phyloP scores from a whole-genome alignment of 306 rosid genomes.

The Gynostemma pentaphyllum region DNA sequence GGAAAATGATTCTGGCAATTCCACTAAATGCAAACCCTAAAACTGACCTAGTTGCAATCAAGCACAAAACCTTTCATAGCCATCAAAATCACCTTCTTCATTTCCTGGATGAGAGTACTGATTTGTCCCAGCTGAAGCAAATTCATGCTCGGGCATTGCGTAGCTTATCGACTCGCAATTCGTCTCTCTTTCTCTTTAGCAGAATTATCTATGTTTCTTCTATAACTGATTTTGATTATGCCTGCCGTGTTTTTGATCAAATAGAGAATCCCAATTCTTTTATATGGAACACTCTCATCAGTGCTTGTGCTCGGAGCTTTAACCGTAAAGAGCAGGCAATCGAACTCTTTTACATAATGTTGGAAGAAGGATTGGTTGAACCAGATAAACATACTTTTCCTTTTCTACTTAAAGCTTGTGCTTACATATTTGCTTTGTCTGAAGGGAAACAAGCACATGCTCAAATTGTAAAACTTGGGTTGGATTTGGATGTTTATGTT shows the following conservation, averaged over 20 bases:
- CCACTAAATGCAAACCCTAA: constrained; percentile 14
- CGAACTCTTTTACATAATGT: constrained; percentile 32
- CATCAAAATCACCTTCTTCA: constrained; percentile 30
- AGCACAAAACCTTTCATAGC: constrained; percentile 9
- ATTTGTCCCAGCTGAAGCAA: constrained; percentile 45
- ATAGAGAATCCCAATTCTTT: constrained; percentile 49
- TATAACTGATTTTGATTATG: constrained; percentile 30
- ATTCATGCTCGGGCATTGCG: constrained; percentile 75
- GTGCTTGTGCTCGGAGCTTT: constrained; percentile 48
- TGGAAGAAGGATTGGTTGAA: constrained; percentile 25
- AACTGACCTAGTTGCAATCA: constrained; percentile 5
- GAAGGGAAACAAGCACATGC: constrained; percentile 71
- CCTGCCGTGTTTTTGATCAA: constrained; percentile 40
- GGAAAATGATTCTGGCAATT: constrained; percentile 21
- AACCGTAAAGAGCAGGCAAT: constrained; percentile 28
- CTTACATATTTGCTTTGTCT: constrained; percentile 38
- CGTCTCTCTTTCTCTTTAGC: constrained; percentile 34
- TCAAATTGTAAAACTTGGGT: constrained; percentile 49
- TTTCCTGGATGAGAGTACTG: constrained; percentile 24
- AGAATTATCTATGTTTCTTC: constrained; percentile 45
- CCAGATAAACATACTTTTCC: constrained; percentile 64
- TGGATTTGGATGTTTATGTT: constrained; percentile 37
- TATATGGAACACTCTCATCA: constrained; percentile 74
- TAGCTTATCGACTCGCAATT: constrained; percentile 22
- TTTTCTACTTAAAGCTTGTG: constrained; percentile 65